Base-by-base conservation (phyloP, 768 basidiomycete genomes). In the Hericium rajendrae region DNA sequence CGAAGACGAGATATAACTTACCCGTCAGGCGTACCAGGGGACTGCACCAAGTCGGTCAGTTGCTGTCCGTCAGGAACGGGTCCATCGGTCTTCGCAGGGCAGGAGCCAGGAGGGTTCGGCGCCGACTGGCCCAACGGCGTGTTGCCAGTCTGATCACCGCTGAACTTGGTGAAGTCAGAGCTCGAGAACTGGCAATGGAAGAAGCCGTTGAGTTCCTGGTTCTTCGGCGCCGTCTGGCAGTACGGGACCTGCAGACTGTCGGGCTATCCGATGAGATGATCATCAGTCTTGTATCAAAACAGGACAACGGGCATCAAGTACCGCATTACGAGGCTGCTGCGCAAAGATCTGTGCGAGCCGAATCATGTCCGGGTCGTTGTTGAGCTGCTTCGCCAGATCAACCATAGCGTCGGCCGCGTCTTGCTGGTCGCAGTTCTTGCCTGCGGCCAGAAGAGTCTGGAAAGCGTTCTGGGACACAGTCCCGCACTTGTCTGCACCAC, bases 181-280 rank as follows among this genome's bases (percentile, higher is more conserved):
- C 79, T 73, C 55, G 72, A 64, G 66, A 76, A 82, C 65, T 83
- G 81, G 67, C 79, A 82, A 62, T 81, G 81, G 70, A 76, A 82
- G 38, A 79, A 70, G 3, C 80, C 80, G 51, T 76, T 71, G 9
- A 84, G 73, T 65, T 82, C 78, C 1, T 70, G 37, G 60, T 83
- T 81, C 60, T 66, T 67, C 22, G 80, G 79, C 1, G 79, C 74
- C 20, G 68, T 65, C 60, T 81, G 76, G 67, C 81, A 83, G 69
- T 81, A 82, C 0, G 71, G 77, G 6, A 80, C 73, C 38, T 72
- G 72, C 53, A 70, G 65, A 3, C 73, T 73, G 48, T 70, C 72
- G 12, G 77, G 77, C 74, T 78, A 52, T 20, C 28, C 41, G 24
- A 51, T 54, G 15, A 54, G 15, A 48, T 40, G 15, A 51, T 52